Conservation (phyloP, 768 basidiomycete species). For the Neoboletus brunneissimus region DNA sequence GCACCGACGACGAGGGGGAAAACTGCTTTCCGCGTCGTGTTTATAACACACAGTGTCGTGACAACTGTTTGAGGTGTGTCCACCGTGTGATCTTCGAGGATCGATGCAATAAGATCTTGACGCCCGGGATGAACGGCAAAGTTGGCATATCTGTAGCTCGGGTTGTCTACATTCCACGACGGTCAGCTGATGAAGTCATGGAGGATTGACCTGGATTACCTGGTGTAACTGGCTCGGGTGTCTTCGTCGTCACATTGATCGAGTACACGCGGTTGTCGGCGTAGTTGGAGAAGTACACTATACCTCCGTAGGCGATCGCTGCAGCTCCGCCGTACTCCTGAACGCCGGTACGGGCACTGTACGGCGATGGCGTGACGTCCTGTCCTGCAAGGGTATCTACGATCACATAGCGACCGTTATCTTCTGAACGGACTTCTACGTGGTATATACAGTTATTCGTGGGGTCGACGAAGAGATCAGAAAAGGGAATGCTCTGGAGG, state of each 20-base stretch:
- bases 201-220: conserved; percentile 39
- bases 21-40: conserved; percentile 44
- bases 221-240: conserved; percentile 53
- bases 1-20: conserved; percentile 51
- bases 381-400: conserved; percentile 44
- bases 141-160: conserved; percentile 56
- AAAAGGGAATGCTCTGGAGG: conserved; percentile 29
- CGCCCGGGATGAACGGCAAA: conserved; percentile 56
- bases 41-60: conserved; percentile 57
- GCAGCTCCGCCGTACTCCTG: conserved; percentile 73
- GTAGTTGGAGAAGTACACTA: conserved; percentile 59
- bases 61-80: conserved; percentile 35
- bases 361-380: conserved; percentile 54
- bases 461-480: conserved; percentile 54
- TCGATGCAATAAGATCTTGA: conserved; percentile 56
- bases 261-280: conserved; percentile 53
- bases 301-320: conserved; percentile 48
- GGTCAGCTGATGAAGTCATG: background rate
- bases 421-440: conserved; percentile 57
- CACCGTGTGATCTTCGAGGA: conserved; percentile 70
- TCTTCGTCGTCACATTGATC: conserved; percentile 25
- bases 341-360: conserved; percentile 56
- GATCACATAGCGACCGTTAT: conserved; percentile 54
- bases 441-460: conserved; percentile 47
- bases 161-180: conserved; percentile 8